Evolutionary conservation across 2,329 filamentous ascomycete genomes (phyloP).

Genomic region (Pseudocercospora fuligena): DNA sequence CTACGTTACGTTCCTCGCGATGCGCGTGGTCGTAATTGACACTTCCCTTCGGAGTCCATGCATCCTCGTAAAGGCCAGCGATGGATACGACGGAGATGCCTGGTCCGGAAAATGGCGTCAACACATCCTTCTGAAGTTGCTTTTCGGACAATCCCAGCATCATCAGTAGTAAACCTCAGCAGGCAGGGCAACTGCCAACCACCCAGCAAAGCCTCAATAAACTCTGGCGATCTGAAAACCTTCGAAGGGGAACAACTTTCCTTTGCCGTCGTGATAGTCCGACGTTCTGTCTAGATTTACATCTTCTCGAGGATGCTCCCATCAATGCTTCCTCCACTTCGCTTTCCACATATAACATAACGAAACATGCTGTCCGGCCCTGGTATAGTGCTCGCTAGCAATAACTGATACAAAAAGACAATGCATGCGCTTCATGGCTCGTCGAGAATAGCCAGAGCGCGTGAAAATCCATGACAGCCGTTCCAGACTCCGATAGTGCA

Average conservation of each 20-base stretch:
- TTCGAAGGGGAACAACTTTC: background rate
- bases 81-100: background rate
- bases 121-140: background rate
- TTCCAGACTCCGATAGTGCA: constrained; percentile 8
- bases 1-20: background rate
- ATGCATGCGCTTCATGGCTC: constrained; percentile 10
- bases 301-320: background rate
- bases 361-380: constrained; percentile 9
- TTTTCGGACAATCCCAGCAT: background rate
- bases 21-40: background rate
- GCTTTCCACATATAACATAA: constrained; percentile 1
- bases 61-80: background rate
- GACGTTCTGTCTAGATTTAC: constrained; percentile 8
- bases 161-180: background rate
- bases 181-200: background rate
- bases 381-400: constrained; percentile 27
- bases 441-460: background rate
- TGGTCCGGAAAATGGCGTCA: background rate
- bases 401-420: constrained; percentile 13
- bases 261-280: background rate
- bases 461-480: background rate
- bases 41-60: background rate
- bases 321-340: background rate
- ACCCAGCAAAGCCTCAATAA: background rate
- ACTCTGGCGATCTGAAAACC: background rate